phyloP scores from a whole-genome alignment of 2,329 filamentous ascomycete species.

The Claviceps quebecensis region DNA sequence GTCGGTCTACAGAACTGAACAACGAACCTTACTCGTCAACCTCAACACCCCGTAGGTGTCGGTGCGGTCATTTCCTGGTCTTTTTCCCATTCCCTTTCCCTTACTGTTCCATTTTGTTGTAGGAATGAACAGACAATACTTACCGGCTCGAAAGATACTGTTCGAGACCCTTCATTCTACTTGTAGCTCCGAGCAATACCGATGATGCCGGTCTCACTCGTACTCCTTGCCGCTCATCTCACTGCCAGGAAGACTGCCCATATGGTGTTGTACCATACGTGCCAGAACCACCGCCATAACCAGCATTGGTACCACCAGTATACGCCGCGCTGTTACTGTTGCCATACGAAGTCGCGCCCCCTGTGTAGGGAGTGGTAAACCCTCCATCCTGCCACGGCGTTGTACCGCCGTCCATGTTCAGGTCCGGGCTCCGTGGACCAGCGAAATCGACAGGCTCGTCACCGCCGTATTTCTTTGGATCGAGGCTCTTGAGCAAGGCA shows the following conservation, averaged over 20 bases:
- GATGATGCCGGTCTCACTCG: slow-evolving; percentile 2
- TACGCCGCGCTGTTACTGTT: slow-evolving; percentile 54
- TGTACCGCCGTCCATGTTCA: slow-evolving; percentile 42
- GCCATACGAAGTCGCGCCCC: slow-evolving; percentile 44
- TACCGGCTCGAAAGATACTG: slow-evolving; percentile 2
- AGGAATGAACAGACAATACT: background rate
- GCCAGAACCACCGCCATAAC: slow-evolving; percentile 45
- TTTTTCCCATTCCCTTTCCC: background rate
- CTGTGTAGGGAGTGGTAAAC: slow-evolving; percentile 55
- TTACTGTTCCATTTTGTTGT: background rate
- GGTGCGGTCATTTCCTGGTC: background rate
- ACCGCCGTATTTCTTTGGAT: slow-evolving; percentile 33
- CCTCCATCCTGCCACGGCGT: slow-evolving; percentile 48
- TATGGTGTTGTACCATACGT: slow-evolving; percentile 33
- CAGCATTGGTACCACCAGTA: slow-evolving; percentile 48
- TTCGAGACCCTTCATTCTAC: background rate
- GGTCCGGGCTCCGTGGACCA: slow-evolving; percentile 52
- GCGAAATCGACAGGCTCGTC: slow-evolving; percentile 47
- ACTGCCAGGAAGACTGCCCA: slow-evolving; percentile 37
- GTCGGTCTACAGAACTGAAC: too few relatives aligned
- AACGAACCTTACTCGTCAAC: background rate
- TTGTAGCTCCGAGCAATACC: background rate
- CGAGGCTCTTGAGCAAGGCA: slow-evolving; percentile 49
- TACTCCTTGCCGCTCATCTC: slow-evolving; percentile 4
- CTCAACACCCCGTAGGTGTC: background rate